Base-by-base conservation (phyloP, 208 protist species). In the Balamuthia mandrillaris region DNA sequence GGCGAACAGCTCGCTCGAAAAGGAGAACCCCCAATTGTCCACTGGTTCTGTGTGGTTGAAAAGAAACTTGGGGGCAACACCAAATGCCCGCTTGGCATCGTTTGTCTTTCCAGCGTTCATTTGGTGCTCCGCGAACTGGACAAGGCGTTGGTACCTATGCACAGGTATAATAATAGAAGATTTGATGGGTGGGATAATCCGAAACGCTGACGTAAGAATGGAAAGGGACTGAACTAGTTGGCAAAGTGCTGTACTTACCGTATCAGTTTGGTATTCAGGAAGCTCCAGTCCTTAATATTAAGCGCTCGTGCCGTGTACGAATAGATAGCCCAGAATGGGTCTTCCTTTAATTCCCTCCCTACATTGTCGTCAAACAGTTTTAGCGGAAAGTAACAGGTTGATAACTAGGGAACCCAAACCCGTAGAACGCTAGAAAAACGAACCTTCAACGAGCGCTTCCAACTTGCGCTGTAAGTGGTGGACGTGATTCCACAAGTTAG, bases 251-350 rank as follows among this genome's bases (percentile, higher is more conserved):
- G 14, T n/a, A n/a, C 18, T 54, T 39, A 79, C 70, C 45, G 35
- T 31, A 58, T 79, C 47, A 60, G 52, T 49, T 79, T 79, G 45
- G 60, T 7, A 18, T 79, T 49, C 6, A 79, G 29, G 6, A 6
- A 7, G 12, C 60, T 45, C 29, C 39, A 42, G n/a, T 60, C 52
- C 24, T n/a, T 24, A 12, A 29, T 10, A 3, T 60, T 3, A 3
- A 79, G 41, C 16, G n/a, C 18, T 44, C 60, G 47, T 3, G 47
- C 47, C 2, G 45, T 21, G 31, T 79, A 4, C 45, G 52, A 49
- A 27, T 79, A 79, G 33, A 79, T 79, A 9, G 70, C 70, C 70
- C 70, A 79, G 27, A 79, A 18, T 2, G 70, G 70, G 47, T 79
- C 42, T 2, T 1, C 27, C 45, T 51, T 24, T 16, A 41, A 27